These are phyloP conservation scores for Heracleum sosnowskyi DNA, from an alignment of 129 eudicot genomes.

Conservation along the genomic window DNA sequence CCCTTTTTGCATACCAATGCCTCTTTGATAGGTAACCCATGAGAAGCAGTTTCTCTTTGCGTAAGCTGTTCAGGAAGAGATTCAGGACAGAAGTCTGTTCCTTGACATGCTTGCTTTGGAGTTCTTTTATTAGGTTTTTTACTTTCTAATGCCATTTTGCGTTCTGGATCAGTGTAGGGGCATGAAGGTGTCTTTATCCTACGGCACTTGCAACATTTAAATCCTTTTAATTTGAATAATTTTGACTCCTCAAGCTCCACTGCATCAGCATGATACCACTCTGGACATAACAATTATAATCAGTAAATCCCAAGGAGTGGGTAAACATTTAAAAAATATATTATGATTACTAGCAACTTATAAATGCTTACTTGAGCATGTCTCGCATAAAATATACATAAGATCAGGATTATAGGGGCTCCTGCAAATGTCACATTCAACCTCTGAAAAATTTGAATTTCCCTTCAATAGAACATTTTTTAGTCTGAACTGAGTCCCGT, in stretches of 20 bases:
- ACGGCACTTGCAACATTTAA: constrained; percentile 84
- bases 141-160: constrained; percentile 27
- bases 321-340: neutral
- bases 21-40: constrained; percentile 19
- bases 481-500: constrained; percentile 62
- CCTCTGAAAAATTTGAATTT: constrained; percentile 30
- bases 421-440: constrained; percentile 50
- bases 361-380: constrained; percentile 50
- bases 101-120: constrained; percentile 27
- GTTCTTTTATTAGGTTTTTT: constrained; percentile 28
- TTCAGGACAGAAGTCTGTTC: constrained; percentile 23
- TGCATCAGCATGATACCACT: constrained; percentile 90
- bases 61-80: constrained; percentile 22
- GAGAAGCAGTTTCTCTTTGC: constrained; percentile 27
- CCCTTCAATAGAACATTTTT: constrained; percentile 50
- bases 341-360: neutral
- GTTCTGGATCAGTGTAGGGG: constrained; percentile 49
- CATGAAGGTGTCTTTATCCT: constrained; percentile 68
- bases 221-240: constrained; percentile 47
- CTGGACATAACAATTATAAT: constrained; percentile 32
- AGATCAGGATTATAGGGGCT: constrained; percentile 46
- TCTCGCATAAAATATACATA: constrained; percentile 74
- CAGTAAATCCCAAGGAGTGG: neutral
- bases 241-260: constrained; percentile 68
- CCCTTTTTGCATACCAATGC: constrained; percentile 25